Conservation (phyloP, 2,329 filamentous ascomycete species). For the Chaetomiaceae sp. region DNA sequence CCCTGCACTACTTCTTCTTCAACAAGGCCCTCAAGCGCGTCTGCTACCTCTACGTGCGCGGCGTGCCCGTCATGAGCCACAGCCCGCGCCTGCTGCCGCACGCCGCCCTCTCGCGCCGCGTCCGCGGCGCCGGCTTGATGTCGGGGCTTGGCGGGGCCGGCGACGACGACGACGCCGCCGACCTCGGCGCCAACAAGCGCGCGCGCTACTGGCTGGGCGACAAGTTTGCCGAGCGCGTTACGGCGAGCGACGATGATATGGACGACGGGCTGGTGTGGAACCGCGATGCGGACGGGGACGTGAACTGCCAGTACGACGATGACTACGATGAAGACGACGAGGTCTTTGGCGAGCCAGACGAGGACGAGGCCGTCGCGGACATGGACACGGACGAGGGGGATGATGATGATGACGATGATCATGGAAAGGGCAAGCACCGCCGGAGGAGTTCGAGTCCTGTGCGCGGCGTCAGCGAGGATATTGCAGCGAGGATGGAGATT, state of each 20-base stretch:
- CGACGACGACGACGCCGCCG: conserved; percentile 34
- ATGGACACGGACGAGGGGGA: conserved; percentile 34
- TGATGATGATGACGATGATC: conserved; percentile 34
- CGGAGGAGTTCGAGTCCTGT: conserved; percentile 39
- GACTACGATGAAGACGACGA: conserved; percentile 36
- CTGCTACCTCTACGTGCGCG: conserved; percentile 86
- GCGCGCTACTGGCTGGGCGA: conserved; percentile 85
- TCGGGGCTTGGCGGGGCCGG: conserved; percentile 18
- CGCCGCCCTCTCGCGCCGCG: conserved; percentile 14
- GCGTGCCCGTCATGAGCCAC: conserved; percentile 69
- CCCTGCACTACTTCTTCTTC: conserved; percentile 95
- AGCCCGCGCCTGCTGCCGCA: conserved; percentile 44
- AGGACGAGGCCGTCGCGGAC: conserved; percentile 35
- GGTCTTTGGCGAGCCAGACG: conserved; percentile 32
- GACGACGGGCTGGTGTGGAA: conserved; percentile 53
- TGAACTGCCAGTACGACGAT: conserved; percentile 45
- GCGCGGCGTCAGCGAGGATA: conserved; percentile 56
- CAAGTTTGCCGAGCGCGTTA: conserved; percentile 44
- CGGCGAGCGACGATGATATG: conserved; percentile 38
- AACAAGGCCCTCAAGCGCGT: conserved; percentile 89
- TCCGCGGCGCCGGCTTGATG: conserved; percentile 17
- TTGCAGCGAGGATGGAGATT: conserved; percentile 58
- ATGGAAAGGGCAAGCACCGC: conserved; percentile 26
- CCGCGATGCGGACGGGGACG: conserved; percentile 51
- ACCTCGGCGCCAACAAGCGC: conserved; percentile 64